Evolutionary conservation across 1,284 basidiomycete genomes (phyloP).

Genomic region (Cryptococcus wingfieldii): DNA sequence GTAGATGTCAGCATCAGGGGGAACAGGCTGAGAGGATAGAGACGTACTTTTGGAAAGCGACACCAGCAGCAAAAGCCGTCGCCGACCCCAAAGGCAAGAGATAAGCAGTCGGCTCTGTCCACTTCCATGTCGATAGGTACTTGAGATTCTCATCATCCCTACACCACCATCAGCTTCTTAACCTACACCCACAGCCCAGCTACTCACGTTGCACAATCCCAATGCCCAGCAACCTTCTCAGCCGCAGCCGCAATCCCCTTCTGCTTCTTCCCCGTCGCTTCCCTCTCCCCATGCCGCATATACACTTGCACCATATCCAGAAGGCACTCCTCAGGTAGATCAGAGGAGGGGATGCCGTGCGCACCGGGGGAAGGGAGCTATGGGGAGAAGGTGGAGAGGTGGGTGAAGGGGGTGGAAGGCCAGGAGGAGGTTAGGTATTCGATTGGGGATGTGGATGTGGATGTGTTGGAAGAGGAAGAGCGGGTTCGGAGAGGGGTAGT

Average conservation of each 20-base stretch:
- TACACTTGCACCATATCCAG: not conserved
- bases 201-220: not conserved
- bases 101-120: not conserved
- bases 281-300: constrained; percentile 1
- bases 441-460: not conserved
- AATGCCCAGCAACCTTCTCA: not conserved
- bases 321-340: not conserved
- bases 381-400: not conserved
- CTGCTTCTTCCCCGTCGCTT: not conserved
- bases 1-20: not conserved
- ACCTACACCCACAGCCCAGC: not conserved
- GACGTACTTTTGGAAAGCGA: not conserved
- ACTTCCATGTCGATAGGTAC: not conserved
- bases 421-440: constrained; percentile 3
- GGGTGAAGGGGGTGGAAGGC: not conserved
- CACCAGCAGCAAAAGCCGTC: not conserved
- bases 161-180: no score
- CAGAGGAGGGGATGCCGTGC: not conserved
- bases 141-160: constrained; percentile 1
- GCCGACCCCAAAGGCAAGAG: constrained; percentile 48
- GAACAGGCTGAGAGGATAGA: not conserved
- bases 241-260: not conserved
- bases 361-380: not conserved
- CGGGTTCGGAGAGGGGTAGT: not conserved
- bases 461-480: not conserved